A percentile compares a stretch with the other conserved stretches of the same genome.
Evolutionary conservation across 2,329 filamentous ascomycete genomes (phyloP).

Genomic region (Colletotrichum sp.): DNA sequence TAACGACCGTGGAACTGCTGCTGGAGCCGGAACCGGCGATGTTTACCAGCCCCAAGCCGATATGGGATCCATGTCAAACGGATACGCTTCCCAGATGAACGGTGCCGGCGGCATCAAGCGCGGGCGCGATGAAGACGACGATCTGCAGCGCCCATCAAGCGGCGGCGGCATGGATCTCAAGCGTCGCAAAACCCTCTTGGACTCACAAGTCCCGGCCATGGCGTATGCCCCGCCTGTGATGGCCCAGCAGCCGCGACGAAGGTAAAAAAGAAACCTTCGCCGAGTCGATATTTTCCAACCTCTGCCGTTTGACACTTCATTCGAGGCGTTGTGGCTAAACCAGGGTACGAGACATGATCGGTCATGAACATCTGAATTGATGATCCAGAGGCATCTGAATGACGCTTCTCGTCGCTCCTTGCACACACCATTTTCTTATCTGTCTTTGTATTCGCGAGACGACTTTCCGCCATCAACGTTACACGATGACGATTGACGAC

Average conservation of each 20-base stretch:
- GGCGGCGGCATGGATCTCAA: conserved; percentile 70
- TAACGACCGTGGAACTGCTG: conserved; percentile 72
- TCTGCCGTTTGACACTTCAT: conserved; percentile 5
- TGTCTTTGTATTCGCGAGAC: conserved; percentile 34
- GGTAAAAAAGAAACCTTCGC: conserved; percentile 30
- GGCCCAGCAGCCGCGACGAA: conserved; percentile 40
- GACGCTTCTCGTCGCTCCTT: conserved; percentile 18
- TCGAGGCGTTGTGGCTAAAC: conserved; percentile 13
- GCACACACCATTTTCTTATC: conserved; percentile 13
- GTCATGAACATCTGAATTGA: conserved; percentile 2
- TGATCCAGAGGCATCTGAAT: background rate
- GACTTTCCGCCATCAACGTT: conserved; percentile 29
- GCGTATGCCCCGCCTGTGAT: conserved; percentile 53
- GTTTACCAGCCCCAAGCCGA: conserved; percentile 73
- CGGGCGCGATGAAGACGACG: conserved; percentile 64
- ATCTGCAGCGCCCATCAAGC: conserved; percentile 64
- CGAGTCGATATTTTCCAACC: background rate
- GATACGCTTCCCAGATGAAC: conserved; percentile 73
- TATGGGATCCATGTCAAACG: conserved; percentile 62
- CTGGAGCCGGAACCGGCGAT: conserved; percentile 70
- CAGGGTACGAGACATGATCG: conserved; percentile 12
- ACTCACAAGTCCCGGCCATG: conserved; percentile 57
- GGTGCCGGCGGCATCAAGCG: conserved; percentile 55
- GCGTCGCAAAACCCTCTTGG: conserved; percentile 78
- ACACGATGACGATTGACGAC: conserved; percentile 41